These are phyloP conservation scores for Phytophthora podocarpi DNA, from an alignment of 352 stramenopile genomes.

Conservation along the genomic window DNA sequence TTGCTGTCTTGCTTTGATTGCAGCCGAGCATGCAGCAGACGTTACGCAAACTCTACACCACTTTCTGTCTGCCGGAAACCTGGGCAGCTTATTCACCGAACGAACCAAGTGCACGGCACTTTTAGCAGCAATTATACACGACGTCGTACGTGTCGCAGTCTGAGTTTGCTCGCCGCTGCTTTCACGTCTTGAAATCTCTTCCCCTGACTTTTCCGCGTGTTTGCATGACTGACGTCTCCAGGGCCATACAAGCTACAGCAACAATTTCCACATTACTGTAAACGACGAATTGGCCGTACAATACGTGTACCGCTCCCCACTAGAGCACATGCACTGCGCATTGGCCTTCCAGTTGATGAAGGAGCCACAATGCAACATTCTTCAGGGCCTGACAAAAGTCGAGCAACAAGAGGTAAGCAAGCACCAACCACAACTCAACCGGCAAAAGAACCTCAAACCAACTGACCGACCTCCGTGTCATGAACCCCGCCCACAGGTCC, in stretches of 20 bases:
- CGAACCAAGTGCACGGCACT: conserved; percentile 76
- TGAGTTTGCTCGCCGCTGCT: background rate
- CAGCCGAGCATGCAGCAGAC: conserved; percentile 83
- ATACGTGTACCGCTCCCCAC: conserved; percentile 84
- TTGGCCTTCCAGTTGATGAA: conserved; percentile 82
- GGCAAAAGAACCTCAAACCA: background rate
- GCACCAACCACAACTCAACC: background rate
- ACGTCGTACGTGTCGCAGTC: conserved; percentile 56
- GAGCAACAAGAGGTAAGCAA: conserved; percentile 72
- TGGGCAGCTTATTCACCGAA: conserved; percentile 61
- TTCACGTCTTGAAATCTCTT: background rate
- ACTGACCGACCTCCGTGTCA: background rate
- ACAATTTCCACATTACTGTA: conserved; percentile 87
- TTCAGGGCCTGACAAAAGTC: conserved; percentile 72
- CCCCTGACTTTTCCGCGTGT: background rate
- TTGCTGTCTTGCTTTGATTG: conserved; percentile 7
- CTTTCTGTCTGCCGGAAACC: conserved; percentile 56
- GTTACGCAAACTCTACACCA: conserved; percentile 80
- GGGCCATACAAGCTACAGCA: conserved; percentile 88
- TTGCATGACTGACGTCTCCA: conserved; percentile 14
- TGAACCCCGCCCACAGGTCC: conserved; percentile 37
- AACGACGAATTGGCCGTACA: conserved; percentile 83
- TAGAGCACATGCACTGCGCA: conserved; percentile 90
- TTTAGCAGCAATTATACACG: conserved; percentile 82
- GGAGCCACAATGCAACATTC: conserved; percentile 68